Conservation (phyloP, 352 stramenopile genomes). For the Globisporangium abappressorium region DNA sequence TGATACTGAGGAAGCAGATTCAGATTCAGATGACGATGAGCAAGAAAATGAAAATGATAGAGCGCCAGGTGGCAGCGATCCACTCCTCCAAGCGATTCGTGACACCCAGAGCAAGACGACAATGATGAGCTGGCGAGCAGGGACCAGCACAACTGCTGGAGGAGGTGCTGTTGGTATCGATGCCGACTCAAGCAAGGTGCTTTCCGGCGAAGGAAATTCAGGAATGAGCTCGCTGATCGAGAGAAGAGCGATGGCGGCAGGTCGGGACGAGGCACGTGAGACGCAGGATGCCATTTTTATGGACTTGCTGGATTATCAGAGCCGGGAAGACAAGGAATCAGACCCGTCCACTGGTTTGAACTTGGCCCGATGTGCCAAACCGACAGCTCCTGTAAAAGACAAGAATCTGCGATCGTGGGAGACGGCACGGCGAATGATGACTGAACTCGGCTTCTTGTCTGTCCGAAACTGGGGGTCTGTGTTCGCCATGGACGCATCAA, state of each 20-base stretch:
- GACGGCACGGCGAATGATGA: slow-evolving; percentile 80
- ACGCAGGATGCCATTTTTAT: slow-evolving; percentile 68
- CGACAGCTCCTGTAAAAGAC: slow-evolving; percentile 52
- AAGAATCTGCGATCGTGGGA: slow-evolving; percentile 62
- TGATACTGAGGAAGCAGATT: slow-evolving; percentile 25
- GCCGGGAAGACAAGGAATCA: slow-evolving; percentile 44
- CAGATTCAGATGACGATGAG: slow-evolving; percentile 27
- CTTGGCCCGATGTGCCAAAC: slow-evolving; percentile 28
- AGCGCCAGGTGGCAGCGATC: slow-evolving; percentile 31
- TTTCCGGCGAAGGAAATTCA: slow-evolving; percentile 66
- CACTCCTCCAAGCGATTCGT: slow-evolving; percentile 62
- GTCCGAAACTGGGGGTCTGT: slow-evolving; percentile 84
- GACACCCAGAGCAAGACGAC: slow-evolving; percentile 50
- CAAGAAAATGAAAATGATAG: slow-evolving; percentile 31
- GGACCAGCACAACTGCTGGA: slow-evolving; percentile 10
- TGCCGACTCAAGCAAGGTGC: slow-evolving; percentile 28
- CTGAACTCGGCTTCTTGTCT: slow-evolving; percentile 76
- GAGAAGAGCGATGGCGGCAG: slow-evolving; percentile 49
- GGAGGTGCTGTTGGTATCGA: slow-evolving; percentile 15
- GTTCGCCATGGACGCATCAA: slow-evolving; percentile 68
- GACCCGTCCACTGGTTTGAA: slow-evolving; percentile 18
- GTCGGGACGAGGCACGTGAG: slow-evolving; percentile 47
- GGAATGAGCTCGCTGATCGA: slow-evolving; percentile 66
- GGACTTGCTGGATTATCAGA: slow-evolving; percentile 59
- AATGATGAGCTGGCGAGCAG: slow-evolving; percentile 72